Percentiles rank a stretch among this genome's conserved stretches.
These are phyloP conservation scores for Rhodotorula diobovata DNA, from an alignment of 768 basidiomycete species.

Conservation along the genomic window DNA sequence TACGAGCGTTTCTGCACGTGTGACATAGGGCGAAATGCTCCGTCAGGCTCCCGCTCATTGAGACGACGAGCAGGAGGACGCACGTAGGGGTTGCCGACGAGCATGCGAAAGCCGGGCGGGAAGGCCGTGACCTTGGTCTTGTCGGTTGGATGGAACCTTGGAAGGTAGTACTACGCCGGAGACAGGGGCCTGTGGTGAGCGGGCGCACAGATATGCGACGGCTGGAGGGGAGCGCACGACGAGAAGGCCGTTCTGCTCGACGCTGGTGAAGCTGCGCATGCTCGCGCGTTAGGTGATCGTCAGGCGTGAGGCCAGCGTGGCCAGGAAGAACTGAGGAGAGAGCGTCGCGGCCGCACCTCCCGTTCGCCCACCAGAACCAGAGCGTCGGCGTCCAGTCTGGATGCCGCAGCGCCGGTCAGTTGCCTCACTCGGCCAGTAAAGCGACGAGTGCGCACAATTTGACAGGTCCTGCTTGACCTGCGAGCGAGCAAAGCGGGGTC, in stretches of 20 bases:
- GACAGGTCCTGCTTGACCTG: slow-evolving; percentile 27
- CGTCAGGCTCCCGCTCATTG: not conserved
- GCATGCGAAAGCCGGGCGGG: slow-evolving; percentile 30
- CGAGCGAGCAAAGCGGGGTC: not conserved
- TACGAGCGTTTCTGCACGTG: not conserved
- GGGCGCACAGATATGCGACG: too few relatives aligned
- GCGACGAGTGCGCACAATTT: not conserved
- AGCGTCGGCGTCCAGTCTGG: slow-evolving; percentile 22
- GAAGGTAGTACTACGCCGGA: slow-evolving; percentile 5
- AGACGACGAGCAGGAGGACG: slow-evolving; percentile 1
- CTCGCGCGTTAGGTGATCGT: too few relatives aligned
- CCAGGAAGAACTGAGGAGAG: not conserved
- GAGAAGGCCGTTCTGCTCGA: not conserved
- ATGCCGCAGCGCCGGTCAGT: not conserved
- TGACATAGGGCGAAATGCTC: slow-evolving; percentile 10
- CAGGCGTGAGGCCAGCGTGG: not conserved
- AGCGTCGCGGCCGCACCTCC: not conserved
- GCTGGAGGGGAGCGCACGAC: not conserved
- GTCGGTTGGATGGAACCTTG: not conserved
- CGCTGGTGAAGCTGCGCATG: slow-evolving; percentile 9
- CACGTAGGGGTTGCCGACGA: slow-evolving; percentile 31
- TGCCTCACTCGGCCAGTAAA: too few relatives aligned
- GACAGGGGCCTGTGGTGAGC: too few relatives aligned
- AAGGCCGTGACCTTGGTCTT: slow-evolving; percentile 2
- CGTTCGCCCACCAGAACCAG: not conserved